phyloP scores from a whole-genome alignment of 352 stramenopile genomes.

The Globisporangium yorkense region DNA sequence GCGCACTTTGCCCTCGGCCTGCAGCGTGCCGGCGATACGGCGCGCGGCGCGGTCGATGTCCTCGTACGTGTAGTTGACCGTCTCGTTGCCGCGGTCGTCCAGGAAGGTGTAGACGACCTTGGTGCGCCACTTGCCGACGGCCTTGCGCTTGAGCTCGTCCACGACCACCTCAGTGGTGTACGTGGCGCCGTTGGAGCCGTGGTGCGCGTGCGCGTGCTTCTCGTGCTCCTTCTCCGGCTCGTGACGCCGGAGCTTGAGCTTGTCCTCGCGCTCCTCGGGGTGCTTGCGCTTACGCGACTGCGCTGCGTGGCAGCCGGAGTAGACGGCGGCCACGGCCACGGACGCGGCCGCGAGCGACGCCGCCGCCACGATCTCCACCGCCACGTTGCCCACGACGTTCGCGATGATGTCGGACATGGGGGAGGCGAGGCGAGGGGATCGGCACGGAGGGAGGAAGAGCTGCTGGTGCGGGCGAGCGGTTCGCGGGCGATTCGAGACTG shows the following conservation, averaged over 20 bases:
- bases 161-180: conserved; percentile 34
- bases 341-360: conserved; percentile 41
- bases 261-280: conserved; percentile 2
- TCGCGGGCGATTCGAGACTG: background rate
- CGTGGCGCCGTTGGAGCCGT: conserved; percentile 28
- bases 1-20: conserved; percentile 33
- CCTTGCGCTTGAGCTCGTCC: conserved; percentile 45
- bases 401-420: conserved; percentile 17
- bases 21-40: conserved; percentile 51
- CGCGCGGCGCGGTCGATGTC: conserved; percentile 61
- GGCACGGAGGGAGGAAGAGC: background rate
- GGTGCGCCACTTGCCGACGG: conserved; percentile 38
- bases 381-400: conserved; percentile 27
- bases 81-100: conserved; percentile 63
- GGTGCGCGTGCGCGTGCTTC: background rate
- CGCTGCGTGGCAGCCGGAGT: conserved; percentile 11
- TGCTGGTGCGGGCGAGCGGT: background rate
- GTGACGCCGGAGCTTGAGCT: conserved; percentile 29
- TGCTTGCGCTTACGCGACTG: conserved; percentile 24
- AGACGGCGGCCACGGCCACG: conserved; percentile 24
- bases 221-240: conserved; percentile 11
- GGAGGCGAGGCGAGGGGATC: conserved; percentile 1
- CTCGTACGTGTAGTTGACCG: conserved; percentile 60
- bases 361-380: conserved; percentile 42
- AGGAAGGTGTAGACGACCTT: conserved; percentile 81